These are phyloP conservation scores for Phaseolus coccineus DNA, from an alignment of 331 rosid genomes.

Conservation along the genomic window DNA sequence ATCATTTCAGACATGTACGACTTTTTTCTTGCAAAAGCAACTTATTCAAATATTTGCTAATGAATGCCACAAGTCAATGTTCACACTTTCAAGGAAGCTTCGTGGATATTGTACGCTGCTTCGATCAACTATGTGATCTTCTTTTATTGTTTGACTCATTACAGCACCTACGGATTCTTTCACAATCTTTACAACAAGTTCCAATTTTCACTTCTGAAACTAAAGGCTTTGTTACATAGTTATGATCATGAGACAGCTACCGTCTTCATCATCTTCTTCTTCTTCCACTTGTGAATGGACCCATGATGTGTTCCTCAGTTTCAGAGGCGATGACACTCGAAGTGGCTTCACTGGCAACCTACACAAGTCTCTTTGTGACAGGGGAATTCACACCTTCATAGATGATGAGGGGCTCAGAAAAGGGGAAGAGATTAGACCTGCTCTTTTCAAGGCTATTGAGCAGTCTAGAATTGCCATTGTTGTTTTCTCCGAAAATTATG, in stretches of 20 bases:
- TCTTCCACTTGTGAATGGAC: conserved; percentile 13
- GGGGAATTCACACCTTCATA: conserved; percentile 34
- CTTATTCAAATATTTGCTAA: too few relatives aligned
- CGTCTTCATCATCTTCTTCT: conserved; percentile 20
- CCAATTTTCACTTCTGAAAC: neutral
- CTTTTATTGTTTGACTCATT: neutral
- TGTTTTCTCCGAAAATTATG: conserved; percentile 32
- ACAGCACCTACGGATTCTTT: neutral
- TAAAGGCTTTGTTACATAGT: neutral
- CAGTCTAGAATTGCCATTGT: conserved; percentile 35
- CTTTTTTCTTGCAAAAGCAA: too few relatives aligned
- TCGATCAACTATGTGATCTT: neutral
- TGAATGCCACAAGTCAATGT: neutral
- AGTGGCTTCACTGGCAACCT: conserved; percentile 35
- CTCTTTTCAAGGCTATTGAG: conserved; percentile 34
- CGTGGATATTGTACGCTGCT: neutral
- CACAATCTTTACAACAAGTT: neutral
- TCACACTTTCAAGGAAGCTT: neutral
- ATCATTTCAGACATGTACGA: too few relatives aligned
- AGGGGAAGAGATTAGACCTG: conserved; percentile 23
- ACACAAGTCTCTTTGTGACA: neutral
- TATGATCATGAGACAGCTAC: neutral
- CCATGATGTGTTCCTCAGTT: conserved; percentile 38
- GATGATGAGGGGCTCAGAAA: conserved; percentile 19
- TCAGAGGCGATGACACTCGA: conserved; percentile 36